Base-by-base conservation (phyloP, 495 filamentous ascomycete genomes). In the Podospora pseudopauciseta region DNA sequence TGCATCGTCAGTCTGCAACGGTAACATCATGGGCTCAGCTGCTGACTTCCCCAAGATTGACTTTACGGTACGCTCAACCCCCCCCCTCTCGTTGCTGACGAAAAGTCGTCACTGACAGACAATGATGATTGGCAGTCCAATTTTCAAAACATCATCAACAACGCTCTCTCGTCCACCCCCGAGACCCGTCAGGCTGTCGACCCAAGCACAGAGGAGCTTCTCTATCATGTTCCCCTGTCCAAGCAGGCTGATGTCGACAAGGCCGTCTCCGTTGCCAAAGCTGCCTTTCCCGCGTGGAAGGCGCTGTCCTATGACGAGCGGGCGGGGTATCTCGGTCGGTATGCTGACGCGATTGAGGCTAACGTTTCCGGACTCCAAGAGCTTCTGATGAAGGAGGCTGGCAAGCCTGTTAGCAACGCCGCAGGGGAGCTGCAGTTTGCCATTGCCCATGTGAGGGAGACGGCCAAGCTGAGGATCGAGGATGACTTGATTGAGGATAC, bases 251-350 rank as follows among this genome's bases (percentile, higher is more conserved):
- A 84, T 68, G 74, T 84, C 56, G 78, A 83, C 39, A 76, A 80
- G 18, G 80, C 81, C 27, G 82, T 84, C 30, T 68, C 69, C 16
- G 76, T 75, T 16, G 81, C 79, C 9, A 73, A 72, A 63, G 72
- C 73, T 11, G 81, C 81, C 27, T 82, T 81, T 62, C 74, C 76
- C 66, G 74, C 75, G 0, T 84, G 82, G 82, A 70, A 63, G 56
- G 70, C 76, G 18, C 74, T 68, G 23, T 71, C 77, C 0, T 58
- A 71, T 16, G 73, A 74, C 11, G 76, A 82, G 66, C 82, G 89
- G 19, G 80, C 84, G 23, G 78, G 82, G 30, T 74, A 83, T 15
- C 67, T 90, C 5, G 55, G 72, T 56, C 83, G 84, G 61, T 86
- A 84, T 55, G 82, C 81, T 28, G 72, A 76, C 19, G 58, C 63